phyloP scores from a whole-genome alignment of 768 basidiomycete species.

The Austroboletus eburneus region DNA sequence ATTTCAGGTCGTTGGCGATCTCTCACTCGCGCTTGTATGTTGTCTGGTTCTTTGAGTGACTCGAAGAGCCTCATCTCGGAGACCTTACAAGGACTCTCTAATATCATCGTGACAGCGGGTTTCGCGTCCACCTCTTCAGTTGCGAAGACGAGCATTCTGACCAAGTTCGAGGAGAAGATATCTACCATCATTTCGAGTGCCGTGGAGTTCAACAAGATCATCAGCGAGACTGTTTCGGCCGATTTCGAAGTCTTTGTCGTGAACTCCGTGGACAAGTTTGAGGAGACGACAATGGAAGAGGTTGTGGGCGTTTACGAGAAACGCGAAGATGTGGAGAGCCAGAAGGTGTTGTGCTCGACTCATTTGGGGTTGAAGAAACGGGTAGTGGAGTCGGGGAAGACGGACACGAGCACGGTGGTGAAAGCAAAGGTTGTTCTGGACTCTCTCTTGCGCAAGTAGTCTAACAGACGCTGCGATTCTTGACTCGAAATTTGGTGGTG shows the following conservation, averaged over 20 bases:
- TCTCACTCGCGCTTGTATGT: conserved; percentile 8
- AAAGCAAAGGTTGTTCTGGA: conserved; percentile 4
- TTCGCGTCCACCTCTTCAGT: neutral
- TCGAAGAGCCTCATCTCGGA: neutral
- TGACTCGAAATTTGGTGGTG: too few relatives aligned
- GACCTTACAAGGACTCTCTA: neutral
- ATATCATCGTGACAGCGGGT: conserved; percentile 8
- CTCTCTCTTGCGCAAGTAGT: neutral
- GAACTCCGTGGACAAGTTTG: neutral
- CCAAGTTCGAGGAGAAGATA: conserved; percentile 3
- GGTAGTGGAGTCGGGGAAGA: neutral
- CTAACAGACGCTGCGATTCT: too few relatives aligned
- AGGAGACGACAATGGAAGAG: conserved; percentile 12
- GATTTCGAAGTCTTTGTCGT: conserved; percentile 7
- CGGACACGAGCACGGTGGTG: neutral
- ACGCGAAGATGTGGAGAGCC: neutral
- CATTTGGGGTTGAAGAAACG: neutral
- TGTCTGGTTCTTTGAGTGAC: neutral
- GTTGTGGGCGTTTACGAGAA: neutral
- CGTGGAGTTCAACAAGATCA: conserved; percentile 4
- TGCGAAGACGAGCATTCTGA: neutral
- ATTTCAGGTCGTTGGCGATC: conserved; percentile 12
- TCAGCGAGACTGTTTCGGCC: conserved; percentile 3
- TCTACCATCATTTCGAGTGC: conserved; percentile 2
- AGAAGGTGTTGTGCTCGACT: neutral